Conservation (phyloP, 2,329 filamentous ascomycete species). For the Juglanconis juglandina region DNA sequence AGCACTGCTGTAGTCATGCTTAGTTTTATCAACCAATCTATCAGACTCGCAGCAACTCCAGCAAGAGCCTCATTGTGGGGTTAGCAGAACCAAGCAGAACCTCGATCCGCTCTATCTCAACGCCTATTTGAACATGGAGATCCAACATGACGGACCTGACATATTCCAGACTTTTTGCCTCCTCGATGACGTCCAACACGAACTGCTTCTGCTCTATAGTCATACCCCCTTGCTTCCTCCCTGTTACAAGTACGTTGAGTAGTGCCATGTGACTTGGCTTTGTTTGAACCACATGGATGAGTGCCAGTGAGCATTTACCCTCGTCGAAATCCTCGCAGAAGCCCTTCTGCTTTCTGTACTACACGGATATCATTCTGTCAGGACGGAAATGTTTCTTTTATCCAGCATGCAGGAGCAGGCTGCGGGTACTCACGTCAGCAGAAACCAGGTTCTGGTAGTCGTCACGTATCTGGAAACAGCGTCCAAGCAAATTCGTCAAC, state of each 20-base stretch:
- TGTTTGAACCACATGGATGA: constrained; percentile 22
- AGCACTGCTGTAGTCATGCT: background rate
- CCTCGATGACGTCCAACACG: background rate
- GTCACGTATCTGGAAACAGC: constrained; percentile 30
- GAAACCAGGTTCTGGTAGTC: constrained; percentile 28
- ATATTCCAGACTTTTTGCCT: background rate
- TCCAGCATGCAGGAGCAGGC: too few relatives aligned
- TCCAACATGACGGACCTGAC: background rate
- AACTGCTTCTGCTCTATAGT: constrained; percentile 2
- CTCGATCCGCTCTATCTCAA: background rate
- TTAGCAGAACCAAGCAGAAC: background rate
- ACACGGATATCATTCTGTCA: too few relatives aligned
- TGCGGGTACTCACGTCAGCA: constrained; percentile 11
- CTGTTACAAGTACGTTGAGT: background rate
- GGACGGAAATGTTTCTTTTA: background rate
- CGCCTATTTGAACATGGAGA: background rate
- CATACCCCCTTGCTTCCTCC: background rate
- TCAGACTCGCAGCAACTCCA: constrained; percentile 1
- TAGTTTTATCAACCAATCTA: background rate
- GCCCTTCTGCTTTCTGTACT: constrained; percentile 34
- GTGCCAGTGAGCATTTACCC: constrained; percentile 34
- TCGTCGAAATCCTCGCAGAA: constrained; percentile 37
- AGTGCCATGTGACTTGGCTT: background rate
- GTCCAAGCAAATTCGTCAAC: constrained; percentile 21
- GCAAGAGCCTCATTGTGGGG: background rate